These are phyloP conservation scores for Gossypium sturtianum DNA, from an alignment of 345 rosid species.

Conservation along the genomic window DNA sequence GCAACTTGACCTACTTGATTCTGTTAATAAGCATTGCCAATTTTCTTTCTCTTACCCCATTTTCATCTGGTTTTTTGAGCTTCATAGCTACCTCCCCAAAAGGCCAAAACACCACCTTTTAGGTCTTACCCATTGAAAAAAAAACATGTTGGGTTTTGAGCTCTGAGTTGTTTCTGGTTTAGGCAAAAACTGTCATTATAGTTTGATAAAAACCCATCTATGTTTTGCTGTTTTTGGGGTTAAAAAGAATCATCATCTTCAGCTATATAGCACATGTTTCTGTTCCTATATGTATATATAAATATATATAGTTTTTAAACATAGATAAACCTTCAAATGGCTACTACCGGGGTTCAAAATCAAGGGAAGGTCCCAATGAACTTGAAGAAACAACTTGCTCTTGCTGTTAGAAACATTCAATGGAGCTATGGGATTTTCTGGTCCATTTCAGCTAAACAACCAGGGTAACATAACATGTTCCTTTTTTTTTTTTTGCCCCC, in stretches of 20 bases:
- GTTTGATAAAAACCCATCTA: neutral
- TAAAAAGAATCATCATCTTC: neutral
- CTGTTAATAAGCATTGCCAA: slow-evolving; percentile 1
- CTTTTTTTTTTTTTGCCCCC: neutral
- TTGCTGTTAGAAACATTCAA: slow-evolving; percentile 72
- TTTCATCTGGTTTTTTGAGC: slow-evolving; percentile 6
- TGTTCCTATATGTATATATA: neutral
- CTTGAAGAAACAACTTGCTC: slow-evolving; percentile 72
- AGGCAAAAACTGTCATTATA: neutral
- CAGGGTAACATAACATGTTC: slow-evolving; percentile 45
- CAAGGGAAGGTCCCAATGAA: slow-evolving; percentile 38
- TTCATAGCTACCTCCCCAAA: neutral
- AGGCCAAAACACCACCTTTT: neutral
- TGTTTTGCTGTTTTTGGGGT: neutral
- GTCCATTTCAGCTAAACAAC: slow-evolving; percentile 70
- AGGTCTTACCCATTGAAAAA: neutral
- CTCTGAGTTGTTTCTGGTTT: slow-evolving; percentile 8
- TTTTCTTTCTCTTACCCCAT: neutral
- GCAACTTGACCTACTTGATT: neutral
- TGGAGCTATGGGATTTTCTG: slow-evolving; percentile 96
- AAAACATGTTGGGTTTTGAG: slow-evolving; percentile 1
- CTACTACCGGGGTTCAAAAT: slow-evolving; percentile 21
- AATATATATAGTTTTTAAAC: too few relatives aligned
- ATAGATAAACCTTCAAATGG: slow-evolving; percentile 20
- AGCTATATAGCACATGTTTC: slow-evolving; percentile 1